These are phyloP conservation scores for Penicillium verrucosum DNA, from an alignment of 2,329 filamentous ascomycete species.

Conservation along the genomic window DNA sequence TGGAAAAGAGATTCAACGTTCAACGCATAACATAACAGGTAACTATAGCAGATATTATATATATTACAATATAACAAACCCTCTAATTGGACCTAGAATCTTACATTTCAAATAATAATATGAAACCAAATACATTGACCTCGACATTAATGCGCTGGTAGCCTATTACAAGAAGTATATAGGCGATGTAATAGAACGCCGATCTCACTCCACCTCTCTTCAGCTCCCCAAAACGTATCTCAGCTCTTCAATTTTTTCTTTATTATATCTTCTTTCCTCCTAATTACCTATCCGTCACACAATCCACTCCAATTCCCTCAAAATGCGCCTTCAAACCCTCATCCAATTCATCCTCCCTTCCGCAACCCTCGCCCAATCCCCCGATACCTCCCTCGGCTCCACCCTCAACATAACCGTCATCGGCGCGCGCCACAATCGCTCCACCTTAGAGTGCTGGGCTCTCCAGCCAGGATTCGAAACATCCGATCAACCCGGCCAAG, in stretches of 20 bases:
- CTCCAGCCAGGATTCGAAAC: constrained; percentile 37
- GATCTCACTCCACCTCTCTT: not conserved
- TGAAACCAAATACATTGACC: too few relatives aligned
- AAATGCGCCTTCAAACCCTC: constrained; percentile 16
- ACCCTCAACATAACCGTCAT: constrained; percentile 46
- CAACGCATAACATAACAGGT: too few relatives aligned
- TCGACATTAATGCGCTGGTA: too few relatives aligned
- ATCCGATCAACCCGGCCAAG: constrained; percentile 32
- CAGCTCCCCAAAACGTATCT: not conserved
- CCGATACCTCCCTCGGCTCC: constrained; percentile 6
- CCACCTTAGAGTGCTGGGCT: constrained; percentile 49
- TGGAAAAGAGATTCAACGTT: too few relatives aligned
- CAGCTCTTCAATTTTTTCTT: not conserved
- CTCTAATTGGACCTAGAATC: too few relatives aligned
- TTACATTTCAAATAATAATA: too few relatives aligned
- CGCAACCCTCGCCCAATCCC: constrained; percentile 5
- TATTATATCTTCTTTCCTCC: not conserved
- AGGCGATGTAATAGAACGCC: not conserved
- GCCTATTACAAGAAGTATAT: too few relatives aligned
- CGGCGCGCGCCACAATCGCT: constrained; percentile 36
- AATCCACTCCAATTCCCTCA: not conserved
- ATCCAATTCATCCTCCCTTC: constrained; percentile 9
- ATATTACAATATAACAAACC: too few relatives aligned
- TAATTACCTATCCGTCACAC: not conserved
- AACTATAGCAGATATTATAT: too few relatives aligned